phyloP scores from a whole-genome alignment of 306 rosid genomes.

The Vigna reflexopilosa region DNA sequence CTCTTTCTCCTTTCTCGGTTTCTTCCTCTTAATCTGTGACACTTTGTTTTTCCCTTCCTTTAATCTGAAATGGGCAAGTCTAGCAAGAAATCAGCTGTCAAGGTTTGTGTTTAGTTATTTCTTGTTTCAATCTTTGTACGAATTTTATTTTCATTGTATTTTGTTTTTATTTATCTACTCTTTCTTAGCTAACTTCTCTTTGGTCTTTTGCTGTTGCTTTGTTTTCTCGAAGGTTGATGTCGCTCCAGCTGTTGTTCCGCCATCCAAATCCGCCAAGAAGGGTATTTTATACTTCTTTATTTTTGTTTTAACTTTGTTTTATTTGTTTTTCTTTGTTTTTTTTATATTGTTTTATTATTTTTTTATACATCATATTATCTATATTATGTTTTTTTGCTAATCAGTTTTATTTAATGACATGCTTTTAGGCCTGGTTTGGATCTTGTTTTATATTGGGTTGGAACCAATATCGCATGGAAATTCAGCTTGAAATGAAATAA shows the following conservation, averaged over 20 bases:
- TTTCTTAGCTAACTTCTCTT: neutral
- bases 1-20: neutral
- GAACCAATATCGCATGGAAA: neutral
- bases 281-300: conserved; percentile 41
- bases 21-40: neutral
- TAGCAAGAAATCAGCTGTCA: conserved; percentile 80
- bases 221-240: conserved; percentile 59
- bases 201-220: neutral
- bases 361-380: neutral
- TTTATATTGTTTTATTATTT: neutral
- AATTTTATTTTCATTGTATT: neutral
- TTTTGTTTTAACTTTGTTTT: neutral
- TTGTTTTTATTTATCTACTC: neutral
- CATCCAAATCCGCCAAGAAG: conserved; percentile 65
- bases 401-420: neutral
- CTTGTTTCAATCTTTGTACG: neutral
- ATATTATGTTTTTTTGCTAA: neutral
- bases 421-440: neutral
- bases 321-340: neutral
- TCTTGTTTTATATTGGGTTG: neutral
- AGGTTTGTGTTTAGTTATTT: conserved; percentile 46
- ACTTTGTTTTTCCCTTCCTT: neutral
- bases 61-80: conserved; percentile 65
- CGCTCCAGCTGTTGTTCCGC: conserved; percentile 60
- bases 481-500: neutral